Conservation (phyloP, 169 alveolate species). For the Cyclospora cayetanensis region DNA sequence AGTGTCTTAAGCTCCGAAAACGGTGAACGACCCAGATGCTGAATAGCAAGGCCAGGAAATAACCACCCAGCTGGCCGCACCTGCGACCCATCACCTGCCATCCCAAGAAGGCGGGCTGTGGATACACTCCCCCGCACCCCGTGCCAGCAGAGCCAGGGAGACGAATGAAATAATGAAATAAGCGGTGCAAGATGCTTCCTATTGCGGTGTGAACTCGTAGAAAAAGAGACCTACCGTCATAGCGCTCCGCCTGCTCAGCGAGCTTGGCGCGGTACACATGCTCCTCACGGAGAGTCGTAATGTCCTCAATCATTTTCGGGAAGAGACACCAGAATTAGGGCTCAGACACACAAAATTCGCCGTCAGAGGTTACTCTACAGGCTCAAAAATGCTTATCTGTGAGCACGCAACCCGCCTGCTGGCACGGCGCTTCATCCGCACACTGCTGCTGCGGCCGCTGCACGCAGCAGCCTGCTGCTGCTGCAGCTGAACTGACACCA, state of each 20-base stretch:
- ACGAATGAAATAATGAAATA: constrained; percentile 50
- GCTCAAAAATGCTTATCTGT: constrained; percentile 58
- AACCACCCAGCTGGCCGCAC: constrained; percentile 60
- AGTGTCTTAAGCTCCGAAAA: background rate
- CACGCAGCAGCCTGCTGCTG: constrained; percentile 68
- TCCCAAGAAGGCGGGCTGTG: constrained; percentile 45
- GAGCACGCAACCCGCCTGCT: constrained; percentile 62
- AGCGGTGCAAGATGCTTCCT: background rate
- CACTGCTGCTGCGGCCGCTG: constrained; percentile 69
- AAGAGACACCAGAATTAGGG: constrained; percentile 64
- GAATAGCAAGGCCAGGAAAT: background rate
- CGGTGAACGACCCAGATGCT: background rate
- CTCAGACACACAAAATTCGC: constrained; percentile 66
- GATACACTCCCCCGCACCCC: constrained; percentile 29
- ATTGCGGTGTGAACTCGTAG: constrained; percentile 21
- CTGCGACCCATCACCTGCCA: constrained; percentile 68
- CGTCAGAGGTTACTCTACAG: constrained; percentile 69
- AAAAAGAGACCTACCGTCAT: constrained; percentile 87
- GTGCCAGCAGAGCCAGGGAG: constrained; percentile 34
- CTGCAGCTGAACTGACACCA: constrained; percentile 59
- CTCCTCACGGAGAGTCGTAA: constrained; percentile 71
- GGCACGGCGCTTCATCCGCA: constrained; percentile 69
- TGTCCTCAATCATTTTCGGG: constrained; percentile 75
- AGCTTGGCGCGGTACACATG: constrained; percentile 90
- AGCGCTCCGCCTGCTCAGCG: constrained; percentile 99